Evolutionary conservation across 257 asterid genomes (phyloP).

Genomic region (Nicotiana undulata): DNA sequence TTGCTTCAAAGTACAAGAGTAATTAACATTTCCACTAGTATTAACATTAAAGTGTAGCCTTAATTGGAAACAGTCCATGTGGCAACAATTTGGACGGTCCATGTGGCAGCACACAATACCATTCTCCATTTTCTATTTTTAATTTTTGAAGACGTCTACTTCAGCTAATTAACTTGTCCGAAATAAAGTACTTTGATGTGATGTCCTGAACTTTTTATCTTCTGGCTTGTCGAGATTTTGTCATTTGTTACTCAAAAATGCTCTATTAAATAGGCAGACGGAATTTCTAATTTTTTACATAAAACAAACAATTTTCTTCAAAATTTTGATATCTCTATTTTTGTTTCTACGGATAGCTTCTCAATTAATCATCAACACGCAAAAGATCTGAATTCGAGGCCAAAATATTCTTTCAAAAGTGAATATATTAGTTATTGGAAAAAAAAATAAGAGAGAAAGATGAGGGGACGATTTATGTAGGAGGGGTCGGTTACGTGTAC

Average conservation of each 20-base stretch:
- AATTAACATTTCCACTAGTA: neutral
- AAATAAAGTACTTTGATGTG: neutral
- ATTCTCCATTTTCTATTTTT: neutral
- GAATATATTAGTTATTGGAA: too few species aligned
- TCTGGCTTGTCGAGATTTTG: neutral
- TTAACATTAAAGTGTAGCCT: neutral
- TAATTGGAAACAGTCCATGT: conserved; percentile 2
- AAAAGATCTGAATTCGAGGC: too few species aligned
- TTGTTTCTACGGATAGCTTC: too few species aligned
- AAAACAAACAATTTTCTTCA: neutral
- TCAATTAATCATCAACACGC: too few species aligned
- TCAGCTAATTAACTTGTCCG: neutral
- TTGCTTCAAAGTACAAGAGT: neutral
- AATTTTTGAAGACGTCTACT: neutral
- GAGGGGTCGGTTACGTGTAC: too few species aligned
- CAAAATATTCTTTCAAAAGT: too few species aligned
- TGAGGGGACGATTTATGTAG: too few species aligned
- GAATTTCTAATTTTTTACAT: neutral
- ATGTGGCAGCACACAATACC: neutral
- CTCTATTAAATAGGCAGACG: neutral
- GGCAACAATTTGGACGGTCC: neutral
- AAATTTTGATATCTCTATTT: neutral
- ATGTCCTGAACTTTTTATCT: neutral
- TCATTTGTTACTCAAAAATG: neutral
- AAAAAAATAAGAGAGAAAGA: too few species aligned